phyloP scores from a whole-genome alignment of 2,329 filamentous ascomycete species.

The Botryosphaeria agaves region DNA sequence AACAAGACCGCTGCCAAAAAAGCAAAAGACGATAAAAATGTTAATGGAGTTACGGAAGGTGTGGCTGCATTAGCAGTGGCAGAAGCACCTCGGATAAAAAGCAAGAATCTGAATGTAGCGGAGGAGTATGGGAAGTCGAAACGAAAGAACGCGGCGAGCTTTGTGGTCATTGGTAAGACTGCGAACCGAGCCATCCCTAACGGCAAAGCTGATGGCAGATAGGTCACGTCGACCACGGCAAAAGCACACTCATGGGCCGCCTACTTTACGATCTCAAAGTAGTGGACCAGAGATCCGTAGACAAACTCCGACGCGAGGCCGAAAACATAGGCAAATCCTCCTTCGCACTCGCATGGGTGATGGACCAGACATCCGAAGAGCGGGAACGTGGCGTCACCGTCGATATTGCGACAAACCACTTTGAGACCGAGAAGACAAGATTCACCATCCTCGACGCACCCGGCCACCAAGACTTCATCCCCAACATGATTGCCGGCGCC shows the following conservation, averaged over 20 bases:
- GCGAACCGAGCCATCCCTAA: conserved; percentile 2
- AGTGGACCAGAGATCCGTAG: conserved; percentile 73
- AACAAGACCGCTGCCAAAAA: conserved; percentile 14
- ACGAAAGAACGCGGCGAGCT: conserved; percentile 68
- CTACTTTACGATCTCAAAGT: conserved; percentile 76
- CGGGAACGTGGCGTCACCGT: conserved; percentile 84
- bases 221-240: conserved; percentile 95
- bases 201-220: conserved; percentile 4
- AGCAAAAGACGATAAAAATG: conserved; percentile 7
- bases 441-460: conserved; percentile 95
- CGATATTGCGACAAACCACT: conserved; percentile 88
- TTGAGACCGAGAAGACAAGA: conserved; percentile 69
- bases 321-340: conserved; percentile 86
- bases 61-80: conserved; percentile 31
- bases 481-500: conserved; percentile 96
- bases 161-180: conserved; percentile 71
- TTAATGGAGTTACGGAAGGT: conserved; percentile 25
- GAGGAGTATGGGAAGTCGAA: conserved; percentile 61
- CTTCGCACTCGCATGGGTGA: conserved; percentile 91
- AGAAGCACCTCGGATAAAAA: conserved; percentile 36
- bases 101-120: conserved; percentile 72
- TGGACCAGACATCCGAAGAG: conserved; percentile 85
- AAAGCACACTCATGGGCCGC: conserved; percentile 96
- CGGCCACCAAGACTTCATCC: conserved; percentile 88
- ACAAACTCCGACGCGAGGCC: conserved; percentile 76